Evolutionary conservation across 2,329 filamentous ascomycete species (phyloP).

Genomic region (Nothomitra cinnamomea): DNA sequence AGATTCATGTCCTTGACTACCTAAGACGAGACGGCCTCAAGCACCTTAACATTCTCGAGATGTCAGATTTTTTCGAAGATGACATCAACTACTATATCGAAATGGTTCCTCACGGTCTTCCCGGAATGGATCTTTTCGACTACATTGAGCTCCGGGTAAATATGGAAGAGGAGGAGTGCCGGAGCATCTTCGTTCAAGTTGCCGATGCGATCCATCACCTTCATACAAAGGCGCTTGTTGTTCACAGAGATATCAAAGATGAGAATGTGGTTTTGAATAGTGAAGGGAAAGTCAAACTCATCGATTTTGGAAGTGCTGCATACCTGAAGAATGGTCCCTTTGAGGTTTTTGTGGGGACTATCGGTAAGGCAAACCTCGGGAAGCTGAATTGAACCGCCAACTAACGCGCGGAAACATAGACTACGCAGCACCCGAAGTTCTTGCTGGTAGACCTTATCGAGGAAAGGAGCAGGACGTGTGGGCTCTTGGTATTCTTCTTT

Average conservation of each 20-base stretch:
- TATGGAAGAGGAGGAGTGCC: constrained; percentile 89
- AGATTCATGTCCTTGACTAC: constrained; percentile 94
- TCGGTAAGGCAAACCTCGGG: constrained; percentile 45
- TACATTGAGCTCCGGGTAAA: constrained; percentile 93
- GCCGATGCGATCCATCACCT: constrained; percentile 79
- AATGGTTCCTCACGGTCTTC: constrained; percentile 86
- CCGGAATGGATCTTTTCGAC: constrained; percentile 97
- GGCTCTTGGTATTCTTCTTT: constrained; percentile 90
- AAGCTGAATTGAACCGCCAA: background rate
- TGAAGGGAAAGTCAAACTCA: constrained; percentile 88
- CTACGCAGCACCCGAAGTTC: constrained; percentile 94
- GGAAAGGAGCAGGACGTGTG: constrained; percentile 97
- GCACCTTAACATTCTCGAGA: constrained; percentile 50
- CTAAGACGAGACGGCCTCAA: constrained; percentile 54
- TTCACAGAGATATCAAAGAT: constrained; percentile 97
- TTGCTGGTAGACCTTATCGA: constrained; percentile 78
- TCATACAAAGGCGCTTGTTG: constrained; percentile 77
- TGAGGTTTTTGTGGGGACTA: constrained; percentile 96
- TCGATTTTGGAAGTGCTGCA: constrained; percentile 93
- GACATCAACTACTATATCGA: constrained; percentile 89
- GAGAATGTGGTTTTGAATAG: constrained; percentile 95
- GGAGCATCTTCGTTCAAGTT: constrained; percentile 90
- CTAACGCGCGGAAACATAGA: constrained; percentile 34
- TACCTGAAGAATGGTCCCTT: constrained; percentile 98
- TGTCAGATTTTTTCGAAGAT: constrained; percentile 50